Evolutionary conservation across 2,329 filamentous ascomycete species (phyloP).

Genomic region (Massarina eburnea): DNA sequence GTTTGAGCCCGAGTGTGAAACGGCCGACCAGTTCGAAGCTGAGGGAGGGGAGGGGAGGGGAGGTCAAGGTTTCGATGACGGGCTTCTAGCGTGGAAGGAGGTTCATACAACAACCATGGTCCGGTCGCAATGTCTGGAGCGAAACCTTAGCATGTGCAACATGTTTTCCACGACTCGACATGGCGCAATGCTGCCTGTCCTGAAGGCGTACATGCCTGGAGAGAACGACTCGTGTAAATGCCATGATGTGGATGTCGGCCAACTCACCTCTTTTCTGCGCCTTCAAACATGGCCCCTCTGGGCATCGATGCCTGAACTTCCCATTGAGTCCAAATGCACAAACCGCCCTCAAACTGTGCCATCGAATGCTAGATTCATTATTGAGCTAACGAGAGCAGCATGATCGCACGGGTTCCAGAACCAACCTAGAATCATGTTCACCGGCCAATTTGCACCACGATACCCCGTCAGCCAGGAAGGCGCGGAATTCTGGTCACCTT

Average conservation of each 20-base stretch:
- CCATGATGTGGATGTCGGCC: not conserved
- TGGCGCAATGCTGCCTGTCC: not conserved
- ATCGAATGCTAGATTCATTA: too few species aligned
- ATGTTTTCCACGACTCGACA: not conserved
- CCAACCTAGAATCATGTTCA: not conserved
- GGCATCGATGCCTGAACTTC: not conserved
- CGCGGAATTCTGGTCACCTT: not conserved
- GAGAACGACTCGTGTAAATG: not conserved
- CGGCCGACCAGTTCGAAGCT: constrained; percentile 1
- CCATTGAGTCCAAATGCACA: too few species aligned
- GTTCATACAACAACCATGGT: not conserved
- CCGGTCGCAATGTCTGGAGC: not conserved
- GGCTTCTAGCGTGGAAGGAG: constrained; percentile 1
- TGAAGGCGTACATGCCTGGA: not conserved
- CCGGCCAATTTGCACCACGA: not conserved
- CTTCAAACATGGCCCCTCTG: not conserved
- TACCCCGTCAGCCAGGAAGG: not conserved
- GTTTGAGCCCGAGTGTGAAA: too few species aligned
- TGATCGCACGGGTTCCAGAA: not conserved
- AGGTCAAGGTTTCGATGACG: not conserved
- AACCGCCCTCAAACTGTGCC: too few species aligned
- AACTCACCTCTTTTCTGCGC: not conserved
- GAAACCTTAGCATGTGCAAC: not conserved
- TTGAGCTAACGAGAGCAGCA: not conserved
- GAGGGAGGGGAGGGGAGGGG: not conserved